phyloP scores from a whole-genome alignment of 371 early-diverging fungal species.

The Mucor indicus region DNA sequence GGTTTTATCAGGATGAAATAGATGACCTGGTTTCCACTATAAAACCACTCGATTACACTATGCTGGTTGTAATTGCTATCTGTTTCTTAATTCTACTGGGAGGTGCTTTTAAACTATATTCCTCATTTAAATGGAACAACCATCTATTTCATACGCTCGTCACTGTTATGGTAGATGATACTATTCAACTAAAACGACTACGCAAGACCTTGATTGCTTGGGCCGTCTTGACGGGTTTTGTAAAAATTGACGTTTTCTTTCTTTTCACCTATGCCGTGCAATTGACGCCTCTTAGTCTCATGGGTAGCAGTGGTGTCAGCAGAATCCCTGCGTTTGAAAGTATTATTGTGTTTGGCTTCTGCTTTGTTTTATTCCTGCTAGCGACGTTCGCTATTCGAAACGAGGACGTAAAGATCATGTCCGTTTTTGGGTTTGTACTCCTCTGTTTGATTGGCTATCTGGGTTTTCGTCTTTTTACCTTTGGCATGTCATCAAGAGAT shows the following conservation, averaged over 20 bases:
- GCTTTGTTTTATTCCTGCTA: slow-evolving; percentile 8
- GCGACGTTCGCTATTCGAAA: slow-evolving; percentile 3
- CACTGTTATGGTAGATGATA: no score
- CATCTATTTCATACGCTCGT: background rate
- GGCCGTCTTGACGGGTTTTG: slow-evolving; percentile 8
- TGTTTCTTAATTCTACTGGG: slow-evolving; percentile 2
- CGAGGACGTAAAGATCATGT: slow-evolving; percentile 1
- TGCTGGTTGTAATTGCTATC: slow-evolving; percentile 1
- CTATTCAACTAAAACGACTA: no score
- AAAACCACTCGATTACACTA: slow-evolving; percentile 10
- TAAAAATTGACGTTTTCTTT: slow-evolving; percentile 26
- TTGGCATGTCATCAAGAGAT: slow-evolving; percentile 6
- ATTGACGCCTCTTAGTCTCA: slow-evolving; percentile 7
- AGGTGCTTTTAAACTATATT: background rate
- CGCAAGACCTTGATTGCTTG: slow-evolving; percentile 10
- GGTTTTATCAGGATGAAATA: background rate
- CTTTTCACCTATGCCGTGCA: slow-evolving; percentile 16
- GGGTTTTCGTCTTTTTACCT: slow-evolving; percentile 18
- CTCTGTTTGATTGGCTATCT: slow-evolving; percentile 19
- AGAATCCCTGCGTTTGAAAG: slow-evolving; percentile 14
- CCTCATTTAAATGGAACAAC: slow-evolving; percentile 1
- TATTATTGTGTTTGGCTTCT: background rate
- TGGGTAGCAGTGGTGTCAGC: slow-evolving; percentile 9
- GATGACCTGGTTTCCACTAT: slow-evolving; percentile 5
- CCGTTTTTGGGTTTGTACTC: background rate